phyloP scores from a whole-genome alignment of 257 asterid genomes.

The Scutellaria barbata region DNA sequence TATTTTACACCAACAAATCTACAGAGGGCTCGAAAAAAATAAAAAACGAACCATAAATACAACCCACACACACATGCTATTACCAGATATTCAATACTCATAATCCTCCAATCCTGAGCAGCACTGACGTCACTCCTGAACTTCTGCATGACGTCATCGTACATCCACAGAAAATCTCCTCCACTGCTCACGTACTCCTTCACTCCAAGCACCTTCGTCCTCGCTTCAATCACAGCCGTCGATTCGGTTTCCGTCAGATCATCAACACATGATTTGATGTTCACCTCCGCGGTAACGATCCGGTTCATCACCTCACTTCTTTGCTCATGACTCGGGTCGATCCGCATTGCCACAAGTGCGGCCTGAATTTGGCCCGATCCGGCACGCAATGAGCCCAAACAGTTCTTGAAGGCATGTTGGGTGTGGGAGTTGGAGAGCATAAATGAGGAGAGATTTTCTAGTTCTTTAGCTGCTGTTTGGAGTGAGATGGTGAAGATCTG shows the following conservation, averaged over 20 bases:
- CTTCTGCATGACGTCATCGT: background rate
- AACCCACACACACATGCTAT: slow-evolving; percentile 25
- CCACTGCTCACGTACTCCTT: slow-evolving; percentile 29
- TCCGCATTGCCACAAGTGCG: background rate
- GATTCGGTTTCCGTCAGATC: slow-evolving; percentile 33
- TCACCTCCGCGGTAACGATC: slow-evolving; percentile 20
- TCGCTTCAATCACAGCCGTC: slow-evolving; percentile 30
- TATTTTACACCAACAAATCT: too few species aligned
- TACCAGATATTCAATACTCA: background rate
- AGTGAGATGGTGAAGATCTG: slow-evolving; percentile 34
- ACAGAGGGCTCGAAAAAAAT: slow-evolving; percentile 17
- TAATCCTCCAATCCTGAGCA: background rate
- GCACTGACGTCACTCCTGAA: background rate
- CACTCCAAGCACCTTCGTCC: slow-evolving; percentile 17
- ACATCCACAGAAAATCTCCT: slow-evolving; percentile 19
- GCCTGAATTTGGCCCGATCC: slow-evolving; percentile 28
- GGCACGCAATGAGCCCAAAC: background rate
- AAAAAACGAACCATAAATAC: slow-evolving; percentile 38
- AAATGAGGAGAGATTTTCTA: slow-evolving; percentile 7
- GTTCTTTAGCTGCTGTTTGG: slow-evolving; percentile 18
- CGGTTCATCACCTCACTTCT: background rate
- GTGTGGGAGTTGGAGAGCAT: background rate
- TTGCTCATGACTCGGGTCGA: background rate
- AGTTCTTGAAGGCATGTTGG: slow-evolving; percentile 5
- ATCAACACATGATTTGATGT: slow-evolving; percentile 29